Evolutionary conservation across 2,329 filamentous ascomycete species (phyloP).

Genomic region (Colletotrichum orchidophilum): DNA sequence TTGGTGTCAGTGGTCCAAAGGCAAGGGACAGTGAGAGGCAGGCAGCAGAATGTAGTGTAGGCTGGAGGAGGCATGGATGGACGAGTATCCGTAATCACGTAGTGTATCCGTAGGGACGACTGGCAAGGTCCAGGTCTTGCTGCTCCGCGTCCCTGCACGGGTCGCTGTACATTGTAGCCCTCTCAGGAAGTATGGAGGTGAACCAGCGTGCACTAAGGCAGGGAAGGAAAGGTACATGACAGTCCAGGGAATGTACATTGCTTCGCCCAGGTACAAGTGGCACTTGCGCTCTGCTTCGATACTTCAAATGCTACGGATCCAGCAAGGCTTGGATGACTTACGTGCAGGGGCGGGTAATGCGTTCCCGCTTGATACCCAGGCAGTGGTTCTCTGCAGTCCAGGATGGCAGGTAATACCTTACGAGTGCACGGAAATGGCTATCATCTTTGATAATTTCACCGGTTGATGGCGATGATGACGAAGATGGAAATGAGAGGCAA

Average conservation of each 20-base stretch:
- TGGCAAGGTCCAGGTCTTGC: slow-evolving; percentile 14
- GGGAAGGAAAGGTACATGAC: slow-evolving; percentile 8
- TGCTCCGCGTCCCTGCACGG: slow-evolving; percentile 13
- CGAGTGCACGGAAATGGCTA: not conserved
- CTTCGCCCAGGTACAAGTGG: slow-evolving; percentile 8
- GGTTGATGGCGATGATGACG: not conserved
- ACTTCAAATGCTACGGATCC: not conserved
- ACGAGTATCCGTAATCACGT: too few relatives aligned
- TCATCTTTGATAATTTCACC: not conserved
- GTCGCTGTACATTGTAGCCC: slow-evolving; percentile 8
- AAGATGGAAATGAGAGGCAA: not conserved
- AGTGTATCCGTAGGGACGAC: not conserved
- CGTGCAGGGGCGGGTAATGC: not conserved
- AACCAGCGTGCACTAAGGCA: slow-evolving; percentile 1
- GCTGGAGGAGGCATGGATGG: not conserved
- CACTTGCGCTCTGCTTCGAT: not conserved
- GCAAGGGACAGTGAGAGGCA: not conserved
- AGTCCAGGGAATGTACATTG: not conserved
- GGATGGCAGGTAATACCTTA: not conserved
- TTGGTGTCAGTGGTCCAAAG: not conserved
- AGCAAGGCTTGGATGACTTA: not conserved
- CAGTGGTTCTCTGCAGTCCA: not conserved
- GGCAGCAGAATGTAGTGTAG: not conserved
- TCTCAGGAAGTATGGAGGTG: not conserved
- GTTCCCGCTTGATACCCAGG: not conserved